Conservation (phyloP, 495 filamentous ascomycete genomes). For the Hypoxylon subgilvum region DNA sequence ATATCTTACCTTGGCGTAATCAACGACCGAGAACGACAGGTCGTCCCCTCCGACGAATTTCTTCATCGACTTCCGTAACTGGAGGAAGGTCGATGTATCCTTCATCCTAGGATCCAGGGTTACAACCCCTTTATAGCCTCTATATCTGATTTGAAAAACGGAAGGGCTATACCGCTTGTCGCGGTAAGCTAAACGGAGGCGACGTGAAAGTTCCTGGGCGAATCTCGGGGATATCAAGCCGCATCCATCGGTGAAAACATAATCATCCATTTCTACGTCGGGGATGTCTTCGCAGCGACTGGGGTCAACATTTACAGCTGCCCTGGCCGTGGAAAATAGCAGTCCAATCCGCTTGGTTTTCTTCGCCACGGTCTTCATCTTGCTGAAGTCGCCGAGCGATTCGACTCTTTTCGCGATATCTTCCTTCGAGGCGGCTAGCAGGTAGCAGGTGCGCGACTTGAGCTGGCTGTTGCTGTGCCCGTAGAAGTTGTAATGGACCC, state of each 20-base stretch:
- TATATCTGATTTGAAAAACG: not conserved
- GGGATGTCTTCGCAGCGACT: not conserved
- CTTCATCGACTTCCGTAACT: not conserved
- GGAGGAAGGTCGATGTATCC: not conserved
- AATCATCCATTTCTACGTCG: not conserved
- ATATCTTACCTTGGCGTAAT: not conserved
- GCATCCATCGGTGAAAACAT: not conserved
- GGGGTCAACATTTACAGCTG: not conserved
- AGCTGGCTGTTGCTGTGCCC: not conserved
- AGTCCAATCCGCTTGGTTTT: not conserved
- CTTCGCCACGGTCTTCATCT: not conserved
- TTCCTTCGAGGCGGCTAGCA: not conserved
- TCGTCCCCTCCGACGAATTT: not conserved
- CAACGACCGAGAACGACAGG: not conserved
- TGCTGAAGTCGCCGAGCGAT: not conserved
- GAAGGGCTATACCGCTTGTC: not conserved
- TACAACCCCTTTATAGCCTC: not conserved
- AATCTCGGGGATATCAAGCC: not conserved
- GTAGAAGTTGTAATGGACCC: not conserved
- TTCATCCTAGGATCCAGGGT: not conserved
- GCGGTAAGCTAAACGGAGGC: not conserved
- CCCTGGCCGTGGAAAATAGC: not conserved
- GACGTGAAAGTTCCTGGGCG: not conserved
- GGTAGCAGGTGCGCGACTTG: not conserved
- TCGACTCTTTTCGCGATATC: not conserved